Percentiles rank a stretch among this genome's conserved stretches.
phyloP scores from a whole-genome alignment of 345 rosid species.

The Eucalyptus albens region DNA sequence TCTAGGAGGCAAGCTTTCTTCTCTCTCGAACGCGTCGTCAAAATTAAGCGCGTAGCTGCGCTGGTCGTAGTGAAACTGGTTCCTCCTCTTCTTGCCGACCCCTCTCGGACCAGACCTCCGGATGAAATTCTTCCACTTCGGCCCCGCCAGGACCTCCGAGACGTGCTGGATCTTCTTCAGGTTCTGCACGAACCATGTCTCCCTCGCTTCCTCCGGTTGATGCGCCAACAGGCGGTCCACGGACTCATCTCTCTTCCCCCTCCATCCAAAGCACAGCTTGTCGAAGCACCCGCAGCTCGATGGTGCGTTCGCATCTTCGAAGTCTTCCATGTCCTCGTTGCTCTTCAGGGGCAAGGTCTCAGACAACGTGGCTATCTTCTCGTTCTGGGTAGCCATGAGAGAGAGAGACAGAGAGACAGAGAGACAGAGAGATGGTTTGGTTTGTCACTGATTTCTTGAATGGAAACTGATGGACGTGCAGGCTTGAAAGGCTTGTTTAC shows the following conservation, averaged over 20 bases:
- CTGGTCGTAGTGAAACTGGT: constrained; percentile 41
- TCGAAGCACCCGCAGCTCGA: constrained; percentile 27
- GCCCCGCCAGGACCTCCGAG: constrained; percentile 44
- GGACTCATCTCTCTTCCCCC: background rate
- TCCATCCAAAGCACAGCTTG: constrained; percentile 1
- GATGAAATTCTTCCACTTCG: constrained; percentile 57
- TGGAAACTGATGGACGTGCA: background rate
- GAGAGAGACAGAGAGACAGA: background rate
- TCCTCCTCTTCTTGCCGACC: constrained; percentile 13
- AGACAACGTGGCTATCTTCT: background rate
- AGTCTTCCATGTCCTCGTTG: constrained; percentile 2
- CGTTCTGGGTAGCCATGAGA: background rate
- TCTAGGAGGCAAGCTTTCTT: background rate
- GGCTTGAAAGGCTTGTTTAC: background rate
- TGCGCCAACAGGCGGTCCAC: background rate
- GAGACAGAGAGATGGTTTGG: background rate
- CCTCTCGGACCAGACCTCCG: constrained; percentile 16
- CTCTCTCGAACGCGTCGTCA: constrained; percentile 31
- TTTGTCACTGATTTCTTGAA: background rate
- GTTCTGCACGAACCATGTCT: constrained; percentile 15
- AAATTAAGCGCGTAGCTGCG: constrained; percentile 63
- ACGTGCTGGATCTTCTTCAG: constrained; percentile 22
- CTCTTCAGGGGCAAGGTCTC: background rate
- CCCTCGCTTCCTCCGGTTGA: constrained; percentile 1
- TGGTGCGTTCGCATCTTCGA: constrained; percentile 1